phyloP scores from a whole-genome alignment of 208 protist genomes.

The Endotrypanum monterogeii region DNA sequence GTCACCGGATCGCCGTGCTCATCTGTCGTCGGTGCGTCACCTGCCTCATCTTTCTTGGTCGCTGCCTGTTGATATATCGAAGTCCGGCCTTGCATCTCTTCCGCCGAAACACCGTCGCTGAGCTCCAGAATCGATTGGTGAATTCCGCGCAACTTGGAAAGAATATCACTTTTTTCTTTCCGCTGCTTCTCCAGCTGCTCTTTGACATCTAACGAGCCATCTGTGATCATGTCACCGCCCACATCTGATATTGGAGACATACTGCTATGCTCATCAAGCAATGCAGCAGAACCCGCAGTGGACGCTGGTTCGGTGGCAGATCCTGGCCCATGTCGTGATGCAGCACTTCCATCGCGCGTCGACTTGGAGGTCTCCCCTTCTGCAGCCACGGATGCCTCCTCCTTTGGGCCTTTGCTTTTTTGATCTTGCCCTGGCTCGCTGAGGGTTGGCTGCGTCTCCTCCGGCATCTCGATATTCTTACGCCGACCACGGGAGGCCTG shows the following conservation, averaged over 20 bases:
- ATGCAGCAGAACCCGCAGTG: not conserved
- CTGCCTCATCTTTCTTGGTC: not conserved
- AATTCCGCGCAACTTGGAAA: constrained; percentile 51
- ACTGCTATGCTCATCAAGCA: not conserved
- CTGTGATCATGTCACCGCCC: constrained; percentile 10
- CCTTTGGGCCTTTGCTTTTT: too few species aligned
- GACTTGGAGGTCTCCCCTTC: not conserved
- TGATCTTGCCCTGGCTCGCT: not conserved
- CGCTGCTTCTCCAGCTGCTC: constrained; percentile 19
- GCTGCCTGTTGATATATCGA: not conserved
- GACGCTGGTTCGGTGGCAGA: not conserved
- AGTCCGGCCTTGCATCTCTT: constrained; percentile 23
- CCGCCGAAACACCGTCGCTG: constrained; percentile 32
- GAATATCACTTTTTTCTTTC: constrained; percentile 36
- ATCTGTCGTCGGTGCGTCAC: not conserved
- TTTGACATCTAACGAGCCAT: constrained; percentile 13
- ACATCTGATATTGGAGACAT: not conserved
- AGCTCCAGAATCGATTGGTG: constrained; percentile 50
- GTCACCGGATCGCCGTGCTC: not conserved
- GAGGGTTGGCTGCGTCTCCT: not conserved
- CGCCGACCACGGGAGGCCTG: constrained; percentile 26
- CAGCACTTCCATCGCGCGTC: not conserved
- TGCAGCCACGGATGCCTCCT: not conserved
- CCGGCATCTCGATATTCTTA: constrained; percentile 14
- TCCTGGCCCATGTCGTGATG: not conserved